These are phyloP conservation scores for Schizosaccharomyces versatilis DNA, from an alignment of 1,139 yeast species.

Conservation along the genomic window DNA sequence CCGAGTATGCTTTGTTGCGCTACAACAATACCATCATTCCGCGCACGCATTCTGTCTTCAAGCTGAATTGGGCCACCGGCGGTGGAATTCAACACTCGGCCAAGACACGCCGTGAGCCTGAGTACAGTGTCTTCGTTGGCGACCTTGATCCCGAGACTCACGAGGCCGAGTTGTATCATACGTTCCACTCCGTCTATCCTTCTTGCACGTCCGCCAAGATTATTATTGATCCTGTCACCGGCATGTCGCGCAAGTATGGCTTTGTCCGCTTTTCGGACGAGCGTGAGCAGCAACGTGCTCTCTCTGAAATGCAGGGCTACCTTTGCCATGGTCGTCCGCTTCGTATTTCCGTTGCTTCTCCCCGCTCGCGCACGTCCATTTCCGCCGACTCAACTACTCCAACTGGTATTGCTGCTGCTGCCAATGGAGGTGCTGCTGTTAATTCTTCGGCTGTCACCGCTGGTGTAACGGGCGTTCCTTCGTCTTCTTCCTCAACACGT, in stretches of 20 bases:
- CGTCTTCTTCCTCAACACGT: background rate
- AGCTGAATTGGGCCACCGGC: conserved; percentile 2
- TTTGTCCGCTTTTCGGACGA: conserved; percentile 1
- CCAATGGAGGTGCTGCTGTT: too few relatives aligned
- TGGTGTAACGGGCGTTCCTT: background rate
- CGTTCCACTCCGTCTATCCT: background rate
- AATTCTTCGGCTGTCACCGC: too few relatives aligned
- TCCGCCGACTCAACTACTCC: background rate
- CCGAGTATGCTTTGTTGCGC: background rate
- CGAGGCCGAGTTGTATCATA: background rate
- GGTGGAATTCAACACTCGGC: background rate
- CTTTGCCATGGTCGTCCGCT: conserved; percentile 1
- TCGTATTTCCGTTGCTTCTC: conserved; percentile 1
- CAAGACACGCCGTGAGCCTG: background rate
- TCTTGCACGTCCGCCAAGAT: conserved; percentile 2
- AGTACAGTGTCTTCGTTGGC: conserved; percentile 1
- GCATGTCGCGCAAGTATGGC: background rate
- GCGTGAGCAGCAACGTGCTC: background rate
- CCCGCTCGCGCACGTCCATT: background rate
- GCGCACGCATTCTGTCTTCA: background rate
- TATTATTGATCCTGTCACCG: background rate
- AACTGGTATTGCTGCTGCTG: too few relatives aligned
- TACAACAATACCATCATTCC: background rate
- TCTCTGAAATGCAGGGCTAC: background rate
- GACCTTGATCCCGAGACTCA: background rate